A percentile compares a stretch with the other conserved stretches of the same genome.
Evolutionary conservation across 495 filamentous ascomycete genomes (phyloP).

Genomic region (Xylaria castorea): DNA sequence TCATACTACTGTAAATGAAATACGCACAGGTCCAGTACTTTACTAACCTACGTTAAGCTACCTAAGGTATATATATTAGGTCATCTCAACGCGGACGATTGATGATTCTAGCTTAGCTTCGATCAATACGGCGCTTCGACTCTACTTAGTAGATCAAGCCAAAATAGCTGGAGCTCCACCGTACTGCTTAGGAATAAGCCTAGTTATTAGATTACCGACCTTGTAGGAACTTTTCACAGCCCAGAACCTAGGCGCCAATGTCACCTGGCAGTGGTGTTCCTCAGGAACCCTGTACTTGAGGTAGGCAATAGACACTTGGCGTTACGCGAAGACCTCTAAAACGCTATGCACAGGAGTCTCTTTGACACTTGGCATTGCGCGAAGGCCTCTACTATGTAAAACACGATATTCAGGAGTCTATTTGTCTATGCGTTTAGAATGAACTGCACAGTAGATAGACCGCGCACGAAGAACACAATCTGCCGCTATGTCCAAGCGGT

Average conservation of each 20-base stretch:
- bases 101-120: background rate
- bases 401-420: too few species aligned
- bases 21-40: background rate
- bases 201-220: background rate
- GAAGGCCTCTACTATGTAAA: too few species aligned
- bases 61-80: background rate
- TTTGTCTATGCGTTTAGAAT: too few species aligned
- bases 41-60: too few species aligned
- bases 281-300: background rate
- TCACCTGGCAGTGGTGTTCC: background rate
- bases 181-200: background rate
- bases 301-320: too few species aligned
- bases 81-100: background rate
- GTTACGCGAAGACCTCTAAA: too few species aligned
- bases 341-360: too few species aligned
- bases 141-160: background rate
- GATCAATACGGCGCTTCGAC: background rate
- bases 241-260: background rate
- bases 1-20: background rate
- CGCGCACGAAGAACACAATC: background rate
- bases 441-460: too few species aligned
- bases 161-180: background rate
- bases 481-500: background rate
- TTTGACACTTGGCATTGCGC: too few species aligned
- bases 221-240: background rate